phyloP scores from a whole-genome alignment of 1,284 basidiomycete species.

The Sphagnurus paluster region DNA sequence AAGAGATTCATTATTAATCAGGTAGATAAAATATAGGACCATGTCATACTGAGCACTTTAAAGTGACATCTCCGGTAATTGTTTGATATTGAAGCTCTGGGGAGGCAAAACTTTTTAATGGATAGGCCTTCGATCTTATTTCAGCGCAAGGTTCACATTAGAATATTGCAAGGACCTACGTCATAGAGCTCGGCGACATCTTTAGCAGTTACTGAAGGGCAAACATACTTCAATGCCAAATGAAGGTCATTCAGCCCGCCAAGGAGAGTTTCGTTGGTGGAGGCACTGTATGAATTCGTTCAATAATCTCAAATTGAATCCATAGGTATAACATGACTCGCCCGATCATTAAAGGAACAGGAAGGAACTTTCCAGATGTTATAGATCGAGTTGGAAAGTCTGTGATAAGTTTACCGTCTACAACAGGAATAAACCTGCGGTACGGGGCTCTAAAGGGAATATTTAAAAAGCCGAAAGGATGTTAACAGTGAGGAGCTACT shows the following conservation, averaged over 20 bases:
- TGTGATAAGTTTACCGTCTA: slow-evolving; percentile 50
- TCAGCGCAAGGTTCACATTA: background rate
- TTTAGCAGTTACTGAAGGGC: slow-evolving; percentile 41
- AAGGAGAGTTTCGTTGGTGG: slow-evolving; percentile 55
- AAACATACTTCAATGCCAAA: slow-evolving; percentile 38
- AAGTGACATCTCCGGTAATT: slow-evolving; percentile 47
- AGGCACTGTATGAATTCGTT: slow-evolving; percentile 35
- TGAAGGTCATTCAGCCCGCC: slow-evolving; percentile 37
- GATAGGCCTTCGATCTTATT: slow-evolving; percentile 28
- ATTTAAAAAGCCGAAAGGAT: slow-evolving; percentile 3
- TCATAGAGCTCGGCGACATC: slow-evolving; percentile 39
- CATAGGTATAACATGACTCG: slow-evolving; percentile 27
- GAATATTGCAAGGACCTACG: slow-evolving; percentile 23
- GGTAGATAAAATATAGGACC: background rate
- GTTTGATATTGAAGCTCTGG: slow-evolving; percentile 40
- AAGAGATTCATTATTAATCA: background rate
- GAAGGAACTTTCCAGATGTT: slow-evolving; percentile 40
- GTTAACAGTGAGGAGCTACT: background rate
- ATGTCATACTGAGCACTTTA: slow-evolving; percentile 49
- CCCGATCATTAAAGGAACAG: slow-evolving; percentile 59
- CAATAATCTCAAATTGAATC: background rate
- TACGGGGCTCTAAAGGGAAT: slow-evolving; percentile 36
- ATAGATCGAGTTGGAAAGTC: slow-evolving; percentile 49
- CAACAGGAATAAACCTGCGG: slow-evolving; percentile 38
- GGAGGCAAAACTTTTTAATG: slow-evolving; percentile 37